Evolutionary conservation across 306 rosid genomes (phyloP).

Genomic region (Prunus mongolica): DNA sequence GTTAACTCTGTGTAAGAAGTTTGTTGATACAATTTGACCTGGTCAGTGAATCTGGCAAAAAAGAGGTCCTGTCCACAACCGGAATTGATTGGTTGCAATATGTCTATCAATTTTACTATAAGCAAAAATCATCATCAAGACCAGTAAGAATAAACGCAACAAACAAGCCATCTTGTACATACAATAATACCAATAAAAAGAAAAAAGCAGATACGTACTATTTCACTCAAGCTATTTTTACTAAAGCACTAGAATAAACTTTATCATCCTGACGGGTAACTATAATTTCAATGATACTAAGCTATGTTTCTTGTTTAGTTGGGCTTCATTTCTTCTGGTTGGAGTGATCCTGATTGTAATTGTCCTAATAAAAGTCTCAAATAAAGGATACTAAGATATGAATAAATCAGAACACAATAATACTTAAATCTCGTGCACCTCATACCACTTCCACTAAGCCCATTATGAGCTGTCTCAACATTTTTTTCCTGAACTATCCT

Average conservation of each 20-base stretch:
- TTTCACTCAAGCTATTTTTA: background rate
- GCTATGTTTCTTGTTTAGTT: too few species aligned
- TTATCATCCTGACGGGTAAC: background rate
- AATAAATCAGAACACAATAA: too few species aligned
- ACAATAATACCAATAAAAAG: background rate
- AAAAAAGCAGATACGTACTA: background rate
- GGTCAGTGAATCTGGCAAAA: constrained; percentile 60
- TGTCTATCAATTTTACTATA: constrained; percentile 7
- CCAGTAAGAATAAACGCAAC: background rate
- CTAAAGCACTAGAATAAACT: background rate
- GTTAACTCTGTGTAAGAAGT: constrained; percentile 87
- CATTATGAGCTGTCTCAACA: too few species aligned
- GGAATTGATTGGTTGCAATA: constrained; percentile 13
- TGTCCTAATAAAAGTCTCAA: too few species aligned
- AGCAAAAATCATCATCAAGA: background rate
- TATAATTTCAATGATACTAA: background rate
- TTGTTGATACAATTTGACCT: constrained; percentile 71
- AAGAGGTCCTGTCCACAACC: constrained; percentile 60
- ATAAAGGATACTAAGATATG: too few species aligned
- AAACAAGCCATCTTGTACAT: constrained; percentile 8
- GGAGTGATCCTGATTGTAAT: too few species aligned
- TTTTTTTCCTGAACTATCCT: too few species aligned
- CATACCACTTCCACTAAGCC: too few species aligned
- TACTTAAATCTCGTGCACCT: too few species aligned
- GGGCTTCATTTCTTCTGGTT: too few species aligned